Evolutionary conservation across 352 stramenopile genomes (phyloP), one percentile per base, ranked within the genome.

Genomic region (Globisporangium parvum): DNA sequence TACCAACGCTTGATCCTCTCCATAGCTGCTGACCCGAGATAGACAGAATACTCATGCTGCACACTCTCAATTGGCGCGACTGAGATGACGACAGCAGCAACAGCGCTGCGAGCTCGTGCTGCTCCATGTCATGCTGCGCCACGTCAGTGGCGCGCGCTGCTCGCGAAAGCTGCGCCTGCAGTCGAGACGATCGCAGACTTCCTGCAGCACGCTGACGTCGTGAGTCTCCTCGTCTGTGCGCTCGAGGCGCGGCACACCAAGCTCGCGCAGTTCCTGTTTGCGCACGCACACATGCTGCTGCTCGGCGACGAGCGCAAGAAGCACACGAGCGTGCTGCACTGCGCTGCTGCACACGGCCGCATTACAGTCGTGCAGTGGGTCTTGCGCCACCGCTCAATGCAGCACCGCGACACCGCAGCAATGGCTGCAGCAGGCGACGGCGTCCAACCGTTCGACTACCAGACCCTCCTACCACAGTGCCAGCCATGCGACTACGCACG

Each of bases 251-350:
- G 66, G 49, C 55, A 55, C 20, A 53, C 62, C 46, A n/a, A 52
- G 62, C 57, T 77, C 12, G 53, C 49, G 50, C 62, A 53, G 24
- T 60, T 67, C 15, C 44, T 77, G 31, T 77, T 69, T 45, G 50
- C 59, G 1, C 65, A 77, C 21, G 4, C n/a, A 24, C 62, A 63
- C 8, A 37, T 77, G 26, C 24, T 77, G 51, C 53, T 68, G 1
- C 26, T 73, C 0, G 65, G 69, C 8, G 69, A 73, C 57, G 62
- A 53, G 8, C 46, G 33, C 47, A 60, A 57, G 3, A 54, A 51
- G 15, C 69, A 62, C 24, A 53, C 59, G 46, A 77, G 65, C 49
- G 69, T 77, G 37, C 37, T 77, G 11, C 69, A 73, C 47, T 77
- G 69, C 33, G 65, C 69, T 9, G 69, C 69, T 0, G 65, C 69